These are phyloP conservation scores for Pezicula carpinea DNA, from an alignment of 2,329 filamentous ascomycete species.

Conservation along the genomic window DNA sequence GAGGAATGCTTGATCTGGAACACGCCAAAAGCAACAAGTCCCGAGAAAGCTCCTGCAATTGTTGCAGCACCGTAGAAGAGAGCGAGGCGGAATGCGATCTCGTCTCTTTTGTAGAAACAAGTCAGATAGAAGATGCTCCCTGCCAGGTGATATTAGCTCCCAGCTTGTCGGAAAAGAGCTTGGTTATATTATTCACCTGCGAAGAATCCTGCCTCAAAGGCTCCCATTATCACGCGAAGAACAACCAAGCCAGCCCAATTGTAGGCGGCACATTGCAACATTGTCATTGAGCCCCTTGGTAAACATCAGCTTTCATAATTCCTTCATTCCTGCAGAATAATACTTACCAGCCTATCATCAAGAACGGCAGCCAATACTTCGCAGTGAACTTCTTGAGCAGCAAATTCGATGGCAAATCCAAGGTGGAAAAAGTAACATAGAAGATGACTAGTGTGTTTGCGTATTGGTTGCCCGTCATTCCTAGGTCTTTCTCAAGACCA, in stretches of 20 bases:
- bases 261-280: constrained; percentile 42
- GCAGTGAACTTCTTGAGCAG: constrained; percentile 39
- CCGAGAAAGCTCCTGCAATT: constrained; percentile 56
- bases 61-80: constrained; percentile 55
- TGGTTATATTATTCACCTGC: no score
- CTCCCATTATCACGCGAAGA: constrained; percentile 30
- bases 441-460: constrained; percentile 57
- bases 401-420: constrained; percentile 31
- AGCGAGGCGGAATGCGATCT: constrained; percentile 53
- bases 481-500: constrained; percentile 25
- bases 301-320: constrained; percentile 43
- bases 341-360: constrained; percentile 36
- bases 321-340: constrained; percentile 33
- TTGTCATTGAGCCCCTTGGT: constrained; percentile 43
- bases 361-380: constrained; percentile 25
- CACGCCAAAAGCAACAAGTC: constrained; percentile 48
- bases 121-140: constrained; percentile 53
- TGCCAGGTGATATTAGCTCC: constrained; percentile 31
- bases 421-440: constrained; percentile 59
- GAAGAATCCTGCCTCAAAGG: no score
- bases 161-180: no score
- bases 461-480: constrained; percentile 49
- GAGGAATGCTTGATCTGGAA: constrained; percentile 21
- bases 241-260: constrained; percentile 44
- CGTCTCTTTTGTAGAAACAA: constrained; percentile 58